Conservation (phyloP, 345 rosid genomes). For the Ailanthus altissimus region DNA sequence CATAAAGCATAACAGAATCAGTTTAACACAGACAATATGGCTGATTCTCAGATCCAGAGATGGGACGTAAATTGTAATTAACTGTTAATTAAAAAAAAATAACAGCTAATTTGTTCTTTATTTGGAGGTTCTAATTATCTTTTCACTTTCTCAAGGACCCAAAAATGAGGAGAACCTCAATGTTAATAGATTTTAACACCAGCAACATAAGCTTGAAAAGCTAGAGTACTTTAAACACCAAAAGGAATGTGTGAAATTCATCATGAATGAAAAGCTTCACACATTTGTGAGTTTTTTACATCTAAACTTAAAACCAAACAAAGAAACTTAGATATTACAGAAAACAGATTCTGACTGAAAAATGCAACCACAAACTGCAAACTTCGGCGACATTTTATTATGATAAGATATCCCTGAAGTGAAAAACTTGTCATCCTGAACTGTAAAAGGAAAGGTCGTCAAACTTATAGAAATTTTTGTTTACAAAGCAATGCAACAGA, state of each 20-base stretch:
- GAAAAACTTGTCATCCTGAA: neutral
- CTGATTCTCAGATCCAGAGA: neutral
- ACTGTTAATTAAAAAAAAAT: neutral
- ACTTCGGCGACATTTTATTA: neutral
- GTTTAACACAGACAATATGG: neutral
- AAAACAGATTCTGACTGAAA: neutral
- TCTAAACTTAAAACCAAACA: neutral
- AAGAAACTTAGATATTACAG: neutral
- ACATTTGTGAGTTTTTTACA: neutral
- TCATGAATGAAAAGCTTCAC: too few relatives aligned
- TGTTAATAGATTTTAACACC: neutral
- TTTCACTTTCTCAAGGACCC: neutral
- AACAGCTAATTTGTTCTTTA: neutral
- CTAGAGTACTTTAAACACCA: neutral
- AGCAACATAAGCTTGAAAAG: neutral
- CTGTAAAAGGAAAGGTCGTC: neutral
- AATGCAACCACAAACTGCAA: neutral
- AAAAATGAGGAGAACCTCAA: neutral
- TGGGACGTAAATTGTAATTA: neutral
- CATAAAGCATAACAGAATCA: neutral
- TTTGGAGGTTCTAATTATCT: too few relatives aligned
- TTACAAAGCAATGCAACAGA: neutral
- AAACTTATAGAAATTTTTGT: neutral
- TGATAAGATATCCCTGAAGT: too few relatives aligned
- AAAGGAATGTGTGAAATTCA: neutral